Percentiles rank a stretch among this genome's conserved stretches.
Evolutionary conservation across 2,329 filamentous ascomycete species (phyloP).

Genomic region (Fonsecaea multimorphosa): DNA sequence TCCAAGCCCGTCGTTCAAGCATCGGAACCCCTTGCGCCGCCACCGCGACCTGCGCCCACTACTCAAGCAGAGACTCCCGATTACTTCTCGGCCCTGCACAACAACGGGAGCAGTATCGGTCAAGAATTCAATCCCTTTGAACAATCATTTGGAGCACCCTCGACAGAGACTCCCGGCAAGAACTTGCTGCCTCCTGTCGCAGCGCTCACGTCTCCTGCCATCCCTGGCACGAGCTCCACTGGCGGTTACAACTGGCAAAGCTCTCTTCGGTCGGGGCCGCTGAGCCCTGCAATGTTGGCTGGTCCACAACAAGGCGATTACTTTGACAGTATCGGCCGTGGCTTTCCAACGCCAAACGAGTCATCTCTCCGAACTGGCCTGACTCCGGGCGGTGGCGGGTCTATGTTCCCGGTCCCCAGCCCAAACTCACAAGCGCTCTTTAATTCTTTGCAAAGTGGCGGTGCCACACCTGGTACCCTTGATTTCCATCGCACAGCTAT

Average conservation of each 20-base stretch:
- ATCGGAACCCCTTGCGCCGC: conserved; percentile 71
- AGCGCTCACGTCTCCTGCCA: conserved; percentile 85
- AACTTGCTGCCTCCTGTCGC: conserved; percentile 86
- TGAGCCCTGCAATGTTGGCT: conserved; percentile 97
- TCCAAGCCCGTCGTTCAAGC: conserved; percentile 60
- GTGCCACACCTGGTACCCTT: conserved; percentile 84
- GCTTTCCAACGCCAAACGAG: conserved; percentile 95
- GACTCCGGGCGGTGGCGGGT: conserved; percentile 91
- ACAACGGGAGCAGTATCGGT: conserved; percentile 53
- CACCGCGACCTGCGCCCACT: conserved; percentile 65
- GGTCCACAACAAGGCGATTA: conserved; percentile 80
- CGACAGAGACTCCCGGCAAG: conserved; percentile 79
- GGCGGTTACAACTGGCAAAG: conserved; percentile 74
- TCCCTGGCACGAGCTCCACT: conserved; percentile 74
- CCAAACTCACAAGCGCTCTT: conserved; percentile 85
- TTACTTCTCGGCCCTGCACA: conserved; percentile 69
- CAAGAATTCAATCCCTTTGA: conserved; percentile 95
- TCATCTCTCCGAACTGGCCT: conserved; percentile 89
- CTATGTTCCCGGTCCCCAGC: conserved; percentile 93
- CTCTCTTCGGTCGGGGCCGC: conserved; percentile 85
- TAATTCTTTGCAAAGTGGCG: conserved; percentile 77
- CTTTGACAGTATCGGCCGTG: conserved; percentile 81
- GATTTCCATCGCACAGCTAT: conserved; percentile 95
- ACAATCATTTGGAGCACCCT: conserved; percentile 78
- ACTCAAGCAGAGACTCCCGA: conserved; percentile 65